Base-by-base conservation (phyloP, 106 monocot species). In the Platanthera zijinensis region DNA sequence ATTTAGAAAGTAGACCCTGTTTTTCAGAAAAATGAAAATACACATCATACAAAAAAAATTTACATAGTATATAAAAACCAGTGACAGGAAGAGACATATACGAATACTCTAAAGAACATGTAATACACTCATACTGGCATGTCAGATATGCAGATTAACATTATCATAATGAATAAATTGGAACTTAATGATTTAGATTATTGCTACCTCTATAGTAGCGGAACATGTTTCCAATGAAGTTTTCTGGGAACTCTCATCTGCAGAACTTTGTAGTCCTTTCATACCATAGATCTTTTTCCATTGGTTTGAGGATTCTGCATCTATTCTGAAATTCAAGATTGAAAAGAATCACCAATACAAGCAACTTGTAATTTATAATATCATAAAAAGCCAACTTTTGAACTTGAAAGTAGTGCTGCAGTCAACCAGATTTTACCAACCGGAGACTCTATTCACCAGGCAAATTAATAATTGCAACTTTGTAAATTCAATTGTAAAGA, bases 271-370 rank as follows among this genome's bases (percentile, higher is more conserved):
- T 67, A 82, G 39, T 47, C 48, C 80, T 86, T 86, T 78, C 51
- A 87, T 80, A 73, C 54, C 84, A 81, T 82, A 84, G 73, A 95
- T 71, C 83, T 79, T 88, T 80, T 84, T 70, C 51, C 78, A 74
- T 59, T 92, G 71, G 67, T 76, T 86, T 75, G 81, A 78, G 50
- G 69, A 74, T 92, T 95, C 89, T 30, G 82, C 79, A 78, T 95
- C 89, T 86, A 95, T 81, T 83, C 95, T 95, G 92, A 49, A 83
- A 86, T 3, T 66, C 67, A 82, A 2, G 45, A 69, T 69, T 6
- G 12, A 45, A 69, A 45, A 45, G 10, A 10, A 69, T 39, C 69
- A 69, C 45, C 0, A 2, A 10, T 45, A 25, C 14, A 53, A 53
- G 53, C 8, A 53, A 10, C 14, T 14, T 10, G 2, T 53, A 5